Evolutionary conservation across 345 rosid genomes (phyloP).

Genomic region (Acer saccharum): DNA sequence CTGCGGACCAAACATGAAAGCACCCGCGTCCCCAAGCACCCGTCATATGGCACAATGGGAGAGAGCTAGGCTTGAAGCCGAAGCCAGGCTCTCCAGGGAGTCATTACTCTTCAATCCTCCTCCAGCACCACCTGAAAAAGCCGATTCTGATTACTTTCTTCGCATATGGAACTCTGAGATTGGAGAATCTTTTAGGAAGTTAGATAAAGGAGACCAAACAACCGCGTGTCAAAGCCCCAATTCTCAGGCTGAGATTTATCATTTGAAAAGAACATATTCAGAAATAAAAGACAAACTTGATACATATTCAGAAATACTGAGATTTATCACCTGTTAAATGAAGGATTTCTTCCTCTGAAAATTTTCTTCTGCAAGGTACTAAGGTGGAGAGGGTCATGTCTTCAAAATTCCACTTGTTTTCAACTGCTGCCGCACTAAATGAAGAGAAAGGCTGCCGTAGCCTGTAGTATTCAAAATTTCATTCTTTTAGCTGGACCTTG

Average conservation of each 20-base stretch:
- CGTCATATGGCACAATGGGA: constrained; percentile 99
- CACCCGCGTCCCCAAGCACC: constrained; percentile 64
- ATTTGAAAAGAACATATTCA: too few species aligned
- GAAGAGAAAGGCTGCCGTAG: constrained; percentile 1
- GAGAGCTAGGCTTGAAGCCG: constrained; percentile 96
- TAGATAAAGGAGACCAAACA: constrained; percentile 33
- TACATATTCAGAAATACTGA: neutral
- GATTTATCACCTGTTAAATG: neutral
- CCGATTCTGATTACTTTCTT: constrained; percentile 69
- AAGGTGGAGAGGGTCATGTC: too few species aligned
- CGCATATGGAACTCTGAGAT: constrained; percentile 90
- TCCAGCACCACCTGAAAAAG: constrained; percentile 27
- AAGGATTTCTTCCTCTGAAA: neutral
- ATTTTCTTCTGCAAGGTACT: neutral
- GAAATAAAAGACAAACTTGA: neutral
- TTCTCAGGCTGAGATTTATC: too few species aligned
- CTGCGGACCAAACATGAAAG: constrained; percentile 42
- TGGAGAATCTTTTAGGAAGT: constrained; percentile 73
- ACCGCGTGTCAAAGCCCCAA: constrained; percentile 40
- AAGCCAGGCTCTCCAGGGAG: constrained; percentile 82
- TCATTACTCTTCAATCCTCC: constrained; percentile 54
- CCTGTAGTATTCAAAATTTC: constrained; percentile 47
- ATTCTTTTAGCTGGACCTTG: constrained; percentile 94
- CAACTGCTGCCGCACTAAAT: neutral
- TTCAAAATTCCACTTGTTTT: neutral